phyloP scores from a whole-genome alignment of 805 yeast genomes.

The Nematodospora valgi region DNA sequence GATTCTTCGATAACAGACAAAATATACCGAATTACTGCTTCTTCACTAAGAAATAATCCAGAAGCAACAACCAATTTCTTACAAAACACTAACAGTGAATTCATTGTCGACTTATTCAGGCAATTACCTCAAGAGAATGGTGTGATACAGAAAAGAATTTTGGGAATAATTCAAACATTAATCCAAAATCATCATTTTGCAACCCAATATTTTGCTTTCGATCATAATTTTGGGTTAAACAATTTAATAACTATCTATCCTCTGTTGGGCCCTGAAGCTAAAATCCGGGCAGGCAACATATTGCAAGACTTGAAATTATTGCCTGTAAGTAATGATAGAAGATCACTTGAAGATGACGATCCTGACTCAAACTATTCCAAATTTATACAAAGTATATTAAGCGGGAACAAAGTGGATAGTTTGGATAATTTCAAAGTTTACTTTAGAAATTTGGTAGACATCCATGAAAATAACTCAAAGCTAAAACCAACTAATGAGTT shows the following conservation, averaged over 20 bases:
- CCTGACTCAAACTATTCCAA: conserved; percentile 32
- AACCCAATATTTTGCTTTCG: conserved; percentile 19
- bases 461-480: conserved; percentile 28
- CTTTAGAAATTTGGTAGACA: conserved; percentile 29
- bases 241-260: conserved; percentile 26
- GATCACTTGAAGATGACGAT: conserved; percentile 14
- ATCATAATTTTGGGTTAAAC: conserved; percentile 18
- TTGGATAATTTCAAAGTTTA: conserved; percentile 38
- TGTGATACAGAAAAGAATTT: conserved; percentile 41
- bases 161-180: conserved; percentile 52
- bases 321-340: conserved; percentile 12
- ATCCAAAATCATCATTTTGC: conserved; percentile 34
- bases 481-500: conserved; percentile 41
- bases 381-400: conserved; percentile 33
- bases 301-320: conserved; percentile 41
- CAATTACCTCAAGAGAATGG: conserved; percentile 18
- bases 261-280: conserved; percentile 23
- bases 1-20: conserved; percentile 40
- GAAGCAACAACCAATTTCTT: conserved; percentile 47
- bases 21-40: conserved; percentile 57
- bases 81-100: conserved; percentile 15
- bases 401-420: conserved; percentile 13
- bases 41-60: conserved; percentile 72
- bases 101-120: conserved; percentile 18
- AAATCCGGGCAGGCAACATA: conserved; percentile 42